phyloP scores from a whole-genome alignment of 805 yeast genomes.

The Groenewaldozyma salmanticensis region DNA sequence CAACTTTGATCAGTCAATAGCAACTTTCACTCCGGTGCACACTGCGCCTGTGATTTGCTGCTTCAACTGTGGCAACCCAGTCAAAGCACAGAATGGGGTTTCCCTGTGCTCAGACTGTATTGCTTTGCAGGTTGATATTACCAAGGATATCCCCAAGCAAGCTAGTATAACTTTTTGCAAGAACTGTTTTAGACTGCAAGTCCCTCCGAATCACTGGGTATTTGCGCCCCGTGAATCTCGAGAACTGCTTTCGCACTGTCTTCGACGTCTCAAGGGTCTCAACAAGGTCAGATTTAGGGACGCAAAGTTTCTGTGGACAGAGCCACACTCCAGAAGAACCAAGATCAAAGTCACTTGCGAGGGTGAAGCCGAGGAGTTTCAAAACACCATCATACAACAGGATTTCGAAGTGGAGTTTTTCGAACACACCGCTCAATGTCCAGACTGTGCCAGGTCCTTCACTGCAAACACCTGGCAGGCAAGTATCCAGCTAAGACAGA shows the following conservation, averaged over 20 bases:
- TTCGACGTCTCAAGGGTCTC: slow-evolving; percentile 80
- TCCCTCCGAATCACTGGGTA: slow-evolving; percentile 94
- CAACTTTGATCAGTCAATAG: slow-evolving; percentile 1
- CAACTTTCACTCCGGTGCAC: slow-evolving; percentile 25
- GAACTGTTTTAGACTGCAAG: slow-evolving; percentile 92
- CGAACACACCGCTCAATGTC: slow-evolving; percentile 94
- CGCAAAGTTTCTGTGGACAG: slow-evolving; percentile 94
- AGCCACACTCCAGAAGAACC: slow-evolving; percentile 92
- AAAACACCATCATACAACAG: slow-evolving; percentile 81
- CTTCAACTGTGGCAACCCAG: slow-evolving; percentile 94
- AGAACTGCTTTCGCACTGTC: slow-evolving; percentile 82
- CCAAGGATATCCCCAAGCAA: slow-evolving; percentile 91
- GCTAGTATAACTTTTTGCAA: slow-evolving; percentile 80
- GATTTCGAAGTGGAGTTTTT: slow-evolving; percentile 86
- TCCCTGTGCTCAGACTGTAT: slow-evolving; percentile 98
- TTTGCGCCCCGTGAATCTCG: slow-evolving; percentile 84
- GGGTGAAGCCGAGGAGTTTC: slow-evolving; percentile 74
- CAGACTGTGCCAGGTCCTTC: slow-evolving; percentile 92
- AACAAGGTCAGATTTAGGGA: slow-evolving; percentile 80
- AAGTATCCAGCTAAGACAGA: slow-evolving; percentile 91
- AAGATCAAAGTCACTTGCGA: slow-evolving; percentile 82
- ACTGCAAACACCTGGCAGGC: slow-evolving; percentile 96
- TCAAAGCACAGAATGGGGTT: slow-evolving; percentile 69
- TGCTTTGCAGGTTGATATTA: slow-evolving; percentile 83
- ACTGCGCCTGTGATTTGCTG: slow-evolving; percentile 75